Percentiles rank a stretch among this genome's conserved stretches.
These are phyloP conservation scores for Penicillium desertorum DNA, from an alignment of 495 filamentous ascomycete genomes.

Conservation along the genomic window DNA sequence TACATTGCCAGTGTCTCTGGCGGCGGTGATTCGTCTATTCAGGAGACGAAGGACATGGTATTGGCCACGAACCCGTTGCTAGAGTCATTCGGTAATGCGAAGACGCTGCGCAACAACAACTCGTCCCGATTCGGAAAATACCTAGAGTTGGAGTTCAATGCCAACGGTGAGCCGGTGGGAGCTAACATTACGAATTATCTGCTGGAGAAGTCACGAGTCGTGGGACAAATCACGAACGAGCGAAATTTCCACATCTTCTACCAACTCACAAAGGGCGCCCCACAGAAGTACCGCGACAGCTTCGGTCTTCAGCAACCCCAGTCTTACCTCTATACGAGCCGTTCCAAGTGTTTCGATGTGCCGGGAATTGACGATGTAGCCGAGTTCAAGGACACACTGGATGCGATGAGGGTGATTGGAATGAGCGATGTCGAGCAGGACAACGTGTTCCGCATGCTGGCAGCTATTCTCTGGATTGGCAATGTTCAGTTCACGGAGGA, in stretches of 20 bases:
- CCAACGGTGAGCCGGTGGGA: constrained; percentile 87
- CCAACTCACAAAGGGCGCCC: constrained; percentile 94
- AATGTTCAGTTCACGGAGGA: constrained; percentile 89
- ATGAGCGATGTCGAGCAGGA: constrained; percentile 88
- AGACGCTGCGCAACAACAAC: constrained; percentile 98
- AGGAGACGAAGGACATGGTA: constrained; percentile 98
- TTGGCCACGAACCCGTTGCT: constrained; percentile 95
- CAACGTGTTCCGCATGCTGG: constrained; percentile 94
- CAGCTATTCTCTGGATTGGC: constrained; percentile 90
- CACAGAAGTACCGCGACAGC: constrained; percentile 75
- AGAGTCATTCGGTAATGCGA: constrained; percentile 97
- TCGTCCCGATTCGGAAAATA: constrained; percentile 99
- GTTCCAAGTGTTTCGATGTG: constrained; percentile 91
- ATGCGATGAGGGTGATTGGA: constrained; percentile 94
- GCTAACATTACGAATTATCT: constrained; percentile 98
- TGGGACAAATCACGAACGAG: constrained; percentile 93
- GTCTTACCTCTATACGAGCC: constrained; percentile 92
- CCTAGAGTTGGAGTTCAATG: constrained; percentile 94
- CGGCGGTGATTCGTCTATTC: constrained; percentile 84
- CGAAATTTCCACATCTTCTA: constrained; percentile 99
- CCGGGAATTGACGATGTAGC: constrained; percentile 86
- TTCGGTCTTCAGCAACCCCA: constrained; percentile 91
- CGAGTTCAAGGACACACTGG: constrained; percentile 87
- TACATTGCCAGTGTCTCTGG: constrained; percentile 98
- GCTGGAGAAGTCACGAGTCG: constrained; percentile 91